Evolutionary conservation across 176 grass and related monocot genomes (phyloP).

Genomic region (Echinochloa phyllopogon): DNA sequence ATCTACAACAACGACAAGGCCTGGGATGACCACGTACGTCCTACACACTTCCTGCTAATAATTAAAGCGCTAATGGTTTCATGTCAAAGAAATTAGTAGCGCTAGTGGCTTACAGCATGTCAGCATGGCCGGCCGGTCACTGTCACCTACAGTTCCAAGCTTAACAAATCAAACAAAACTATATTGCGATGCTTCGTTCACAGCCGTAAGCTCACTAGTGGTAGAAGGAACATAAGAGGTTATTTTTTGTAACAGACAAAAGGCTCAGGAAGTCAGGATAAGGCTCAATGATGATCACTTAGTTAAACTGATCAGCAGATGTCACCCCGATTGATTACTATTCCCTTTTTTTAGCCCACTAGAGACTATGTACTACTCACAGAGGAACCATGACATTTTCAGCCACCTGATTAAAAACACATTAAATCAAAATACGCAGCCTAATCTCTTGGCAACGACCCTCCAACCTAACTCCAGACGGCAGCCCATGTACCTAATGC

Average conservation of each 20-base stretch:
- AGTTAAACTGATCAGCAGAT: constrained; percentile 39
- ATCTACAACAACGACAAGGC: constrained; percentile 91
- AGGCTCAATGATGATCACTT: constrained; percentile 33
- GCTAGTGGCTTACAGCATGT: not conserved
- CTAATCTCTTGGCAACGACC: constrained; percentile 24
- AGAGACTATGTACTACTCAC: not conserved
- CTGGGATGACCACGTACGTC: constrained; percentile 85
- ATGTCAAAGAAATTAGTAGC: not conserved
- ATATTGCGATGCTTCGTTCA: not conserved
- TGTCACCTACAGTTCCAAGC: not conserved
- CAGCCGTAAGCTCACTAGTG: not conserved
- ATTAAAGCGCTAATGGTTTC: not conserved
- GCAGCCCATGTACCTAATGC: not conserved
- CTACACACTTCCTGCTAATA: not conserved
- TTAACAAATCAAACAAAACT: not conserved
- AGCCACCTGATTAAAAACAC: constrained; percentile 9
- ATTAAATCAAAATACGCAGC: not conserved
- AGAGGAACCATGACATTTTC: not conserved
- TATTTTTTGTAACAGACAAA: not conserved
- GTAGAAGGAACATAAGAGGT: not conserved
- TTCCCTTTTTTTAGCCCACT: not conserved
- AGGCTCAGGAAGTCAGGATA: constrained; percentile 35
- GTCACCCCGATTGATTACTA: constrained; percentile 26
- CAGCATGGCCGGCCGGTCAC: not conserved
- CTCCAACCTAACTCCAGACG: not conserved